phyloP scores from a whole-genome alignment of 2,329 filamentous ascomycete species.

The Fusarium camptoceras region DNA sequence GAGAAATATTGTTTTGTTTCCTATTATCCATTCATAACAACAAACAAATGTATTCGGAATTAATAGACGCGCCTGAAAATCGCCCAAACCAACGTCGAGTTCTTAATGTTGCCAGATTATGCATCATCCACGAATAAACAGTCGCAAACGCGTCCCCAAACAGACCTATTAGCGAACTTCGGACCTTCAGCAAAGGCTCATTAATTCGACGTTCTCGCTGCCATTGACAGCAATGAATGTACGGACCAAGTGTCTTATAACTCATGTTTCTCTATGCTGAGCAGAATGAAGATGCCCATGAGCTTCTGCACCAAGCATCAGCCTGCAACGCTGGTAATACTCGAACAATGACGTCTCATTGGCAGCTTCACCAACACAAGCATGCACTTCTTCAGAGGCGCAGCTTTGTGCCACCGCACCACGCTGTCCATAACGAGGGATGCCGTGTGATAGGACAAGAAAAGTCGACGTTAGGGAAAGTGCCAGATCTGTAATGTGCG shows the following conservation, averaged over 20 bases:
- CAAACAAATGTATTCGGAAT: neutral
- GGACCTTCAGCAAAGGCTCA: neutral
- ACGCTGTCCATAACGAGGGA: conserved; percentile 30
- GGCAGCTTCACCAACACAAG: conserved; percentile 39
- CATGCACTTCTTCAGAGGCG: conserved; percentile 17
- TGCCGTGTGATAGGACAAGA: conserved; percentile 26
- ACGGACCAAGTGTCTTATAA: conserved; percentile 4
- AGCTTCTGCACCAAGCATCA: conserved; percentile 39
- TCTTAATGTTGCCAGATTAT: neutral
- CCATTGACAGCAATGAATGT: neutral
- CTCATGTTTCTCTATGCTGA: neutral
- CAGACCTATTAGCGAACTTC: conserved; percentile 36
- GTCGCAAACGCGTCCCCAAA: conserved; percentile 41
- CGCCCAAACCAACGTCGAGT: neutral
- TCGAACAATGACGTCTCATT: conserved; percentile 37
- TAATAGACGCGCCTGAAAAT: no score
- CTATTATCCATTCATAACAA: neutral
- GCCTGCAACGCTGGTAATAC: conserved; percentile 41
- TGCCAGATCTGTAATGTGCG: conserved; percentile 45
- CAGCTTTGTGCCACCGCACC: conserved; percentile 38
- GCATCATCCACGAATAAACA: neutral
- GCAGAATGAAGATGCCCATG: neutral
- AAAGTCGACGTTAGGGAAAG: conserved; percentile 34
- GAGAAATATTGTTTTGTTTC: neutral
- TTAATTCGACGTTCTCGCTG: neutral